Conservation (phyloP, 2,329 filamentous ascomycete genomes). For the Chrysosporium queenslandicum region DNA sequence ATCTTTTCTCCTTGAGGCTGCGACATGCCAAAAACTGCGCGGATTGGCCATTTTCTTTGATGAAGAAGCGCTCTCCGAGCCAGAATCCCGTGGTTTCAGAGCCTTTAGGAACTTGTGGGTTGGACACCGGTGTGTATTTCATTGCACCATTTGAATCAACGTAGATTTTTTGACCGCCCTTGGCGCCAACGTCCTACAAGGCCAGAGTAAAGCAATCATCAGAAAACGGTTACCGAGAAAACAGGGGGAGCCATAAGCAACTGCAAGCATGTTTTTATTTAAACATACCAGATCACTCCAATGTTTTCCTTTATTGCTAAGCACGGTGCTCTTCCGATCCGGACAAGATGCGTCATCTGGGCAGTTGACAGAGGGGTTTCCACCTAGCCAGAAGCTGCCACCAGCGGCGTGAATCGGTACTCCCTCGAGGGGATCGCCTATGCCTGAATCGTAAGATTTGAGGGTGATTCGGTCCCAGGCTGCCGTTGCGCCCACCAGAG, state of each 20-base stretch:
- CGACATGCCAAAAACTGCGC: background rate
- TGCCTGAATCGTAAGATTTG: background rate
- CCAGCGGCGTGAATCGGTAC: background rate
- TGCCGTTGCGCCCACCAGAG: background rate
- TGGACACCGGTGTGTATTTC: background rate
- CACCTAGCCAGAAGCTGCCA: background rate
- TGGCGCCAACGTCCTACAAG: background rate
- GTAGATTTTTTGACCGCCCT: conserved; percentile 1
- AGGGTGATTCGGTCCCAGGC: background rate
- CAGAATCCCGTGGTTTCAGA: background rate
- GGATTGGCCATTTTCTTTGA: background rate
- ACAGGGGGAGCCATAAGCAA: no score
- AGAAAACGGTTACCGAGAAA: background rate
- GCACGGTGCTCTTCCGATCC: background rate
- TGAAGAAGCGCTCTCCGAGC: background rate
- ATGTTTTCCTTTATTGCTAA: background rate
- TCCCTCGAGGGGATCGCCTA: background rate
- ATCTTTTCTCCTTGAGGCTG: background rate
- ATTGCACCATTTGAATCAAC: background rate
- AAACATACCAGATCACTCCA: background rate
- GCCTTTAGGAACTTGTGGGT: background rate
- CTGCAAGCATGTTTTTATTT: background rate
- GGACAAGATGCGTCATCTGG: background rate
- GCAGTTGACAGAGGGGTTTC: background rate
- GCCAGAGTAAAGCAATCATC: background rate